Percentiles rank a stretch among this genome's conserved stretches.
Conservation (phyloP, 768 basidiomycete species). For the Nidularia sp. region DNA sequence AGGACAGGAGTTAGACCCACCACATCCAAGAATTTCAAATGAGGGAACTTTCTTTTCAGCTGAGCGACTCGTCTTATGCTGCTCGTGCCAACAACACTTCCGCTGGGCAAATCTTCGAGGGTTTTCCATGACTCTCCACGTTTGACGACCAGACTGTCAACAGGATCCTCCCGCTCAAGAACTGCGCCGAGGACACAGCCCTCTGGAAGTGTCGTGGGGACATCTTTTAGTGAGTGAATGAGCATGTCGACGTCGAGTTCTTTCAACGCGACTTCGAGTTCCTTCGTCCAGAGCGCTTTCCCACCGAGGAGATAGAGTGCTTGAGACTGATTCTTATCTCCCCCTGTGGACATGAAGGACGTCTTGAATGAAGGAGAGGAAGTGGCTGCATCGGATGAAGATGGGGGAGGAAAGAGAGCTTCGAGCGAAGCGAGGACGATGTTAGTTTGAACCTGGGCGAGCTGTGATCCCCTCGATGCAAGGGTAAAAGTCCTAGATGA, state of each 20-base stretch:
- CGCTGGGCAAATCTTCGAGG: constrained; percentile 80
- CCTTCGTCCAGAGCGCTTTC: constrained; percentile 95
- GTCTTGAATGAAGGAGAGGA: constrained; percentile 34
- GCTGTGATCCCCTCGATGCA: constrained; percentile 83
- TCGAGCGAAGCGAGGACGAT: constrained; percentile 66
- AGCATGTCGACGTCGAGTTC: constrained; percentile 81
- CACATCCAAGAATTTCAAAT: constrained; percentile 80
- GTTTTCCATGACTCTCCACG: constrained; percentile 61
- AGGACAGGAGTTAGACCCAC: constrained; percentile 44
- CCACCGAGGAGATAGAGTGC: constrained; percentile 85
- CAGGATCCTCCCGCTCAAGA: constrained; percentile 81
- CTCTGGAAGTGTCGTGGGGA: constrained; percentile 82
- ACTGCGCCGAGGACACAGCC: constrained; percentile 86
- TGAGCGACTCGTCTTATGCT: constrained; percentile 93
- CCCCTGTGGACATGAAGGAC: constrained; percentile 55
- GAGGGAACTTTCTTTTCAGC: constrained; percentile 73
- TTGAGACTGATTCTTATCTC: constrained; percentile 91
- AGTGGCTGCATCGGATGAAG: constrained; percentile 26
- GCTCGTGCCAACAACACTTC: constrained; percentile 92
- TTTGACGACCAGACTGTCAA: constrained; percentile 87
- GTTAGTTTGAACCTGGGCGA: constrained; percentile 89
- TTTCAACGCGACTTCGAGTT: constrained; percentile 83
- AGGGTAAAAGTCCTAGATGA: constrained; percentile 58
- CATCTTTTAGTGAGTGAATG: constrained; percentile 90
- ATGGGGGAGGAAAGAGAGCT: constrained; percentile 41